A percentile compares a stretch with the other conserved stretches of the same genome.
Evolutionary conservation across 345 rosid genomes (phyloP).

Genomic region (Pelargonium nanum): DNA sequence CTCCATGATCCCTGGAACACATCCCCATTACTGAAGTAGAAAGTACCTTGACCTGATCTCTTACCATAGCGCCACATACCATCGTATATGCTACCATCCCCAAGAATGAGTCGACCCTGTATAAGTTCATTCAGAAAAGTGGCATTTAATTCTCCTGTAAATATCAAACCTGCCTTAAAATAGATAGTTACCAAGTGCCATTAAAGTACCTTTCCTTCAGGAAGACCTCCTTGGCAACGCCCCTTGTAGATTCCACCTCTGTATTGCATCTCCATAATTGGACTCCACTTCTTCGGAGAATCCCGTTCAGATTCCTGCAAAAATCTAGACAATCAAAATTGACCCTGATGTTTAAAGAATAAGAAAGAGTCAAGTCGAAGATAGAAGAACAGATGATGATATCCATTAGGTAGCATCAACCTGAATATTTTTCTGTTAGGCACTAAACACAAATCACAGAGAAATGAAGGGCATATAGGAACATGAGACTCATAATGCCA

Average conservation of each 20-base stretch:
- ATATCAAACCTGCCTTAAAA: neutral
- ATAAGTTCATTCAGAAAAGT: constrained; percentile 8
- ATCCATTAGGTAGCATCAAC: too few species aligned
- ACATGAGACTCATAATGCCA: too few species aligned
- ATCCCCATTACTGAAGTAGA: constrained; percentile 87
- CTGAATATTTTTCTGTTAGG: too few species aligned
- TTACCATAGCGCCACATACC: constrained; percentile 94
- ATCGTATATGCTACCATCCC: constrained; percentile 81
- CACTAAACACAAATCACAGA: too few species aligned
- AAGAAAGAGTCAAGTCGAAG: neutral
- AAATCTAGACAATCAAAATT: constrained; percentile 10
- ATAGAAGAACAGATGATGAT: neutral
- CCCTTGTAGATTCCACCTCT: constrained; percentile 84
- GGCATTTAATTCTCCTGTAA: neutral
- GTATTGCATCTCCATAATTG: constrained; percentile 70
- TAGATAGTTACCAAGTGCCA: neutral
- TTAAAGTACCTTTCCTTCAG: constrained; percentile 82
- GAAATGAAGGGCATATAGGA: too few species aligned
- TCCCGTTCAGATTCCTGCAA: constrained; percentile 81
- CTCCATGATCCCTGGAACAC: constrained; percentile 98
- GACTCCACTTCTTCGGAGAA: constrained; percentile 80
- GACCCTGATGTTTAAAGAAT: neutral
- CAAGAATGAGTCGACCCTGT: constrained; percentile 73
- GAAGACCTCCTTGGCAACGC: constrained; percentile 94
- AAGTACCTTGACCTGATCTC: constrained; percentile 83